Conservation (phyloP, 2,329 filamentous ascomycete species). For the Thyridium curvatum region DNA sequence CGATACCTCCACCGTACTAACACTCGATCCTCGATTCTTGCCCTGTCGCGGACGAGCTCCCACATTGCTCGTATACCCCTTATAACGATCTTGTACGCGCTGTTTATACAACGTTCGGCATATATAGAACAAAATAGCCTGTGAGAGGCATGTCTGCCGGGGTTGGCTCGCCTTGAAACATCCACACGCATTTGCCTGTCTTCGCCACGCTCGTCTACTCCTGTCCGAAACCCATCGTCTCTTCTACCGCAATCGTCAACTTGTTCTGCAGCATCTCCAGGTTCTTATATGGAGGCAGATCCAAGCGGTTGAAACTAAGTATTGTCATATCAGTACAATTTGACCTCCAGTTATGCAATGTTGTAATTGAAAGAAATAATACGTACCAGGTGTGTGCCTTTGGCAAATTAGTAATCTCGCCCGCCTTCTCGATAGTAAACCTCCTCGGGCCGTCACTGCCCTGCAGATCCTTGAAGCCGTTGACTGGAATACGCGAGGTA, state of each 20-base stretch:
- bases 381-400: constrained; percentile 97
- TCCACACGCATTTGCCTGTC: background rate
- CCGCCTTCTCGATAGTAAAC: constrained; percentile 97
- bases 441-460: constrained; percentile 90
- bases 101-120: no score
- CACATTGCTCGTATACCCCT: no score
- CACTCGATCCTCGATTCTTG: no score
- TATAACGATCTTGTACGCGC: no score
- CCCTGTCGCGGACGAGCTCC: no score
- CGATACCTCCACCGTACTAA: no score
- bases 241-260: constrained; percentile 93
- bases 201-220: constrained; percentile 52
- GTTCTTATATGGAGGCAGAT: constrained; percentile 88
- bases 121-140: no score
- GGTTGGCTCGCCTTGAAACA: no score
- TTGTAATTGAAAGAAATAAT: constrained; percentile 1
- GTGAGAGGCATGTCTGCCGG: no score
- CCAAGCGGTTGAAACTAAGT: constrained; percentile 87
- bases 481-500: constrained; percentile 95
- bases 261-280: constrained; percentile 82
- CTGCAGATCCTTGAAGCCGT: constrained; percentile 98
- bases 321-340: background rate
- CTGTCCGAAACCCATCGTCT: constrained; percentile 98
- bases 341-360: background rate
- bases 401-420: constrained; percentile 81